Evolutionary conservation across 106 monocot species (phyloP).

Genomic region (Acanthochlamys bracteata): DNA sequence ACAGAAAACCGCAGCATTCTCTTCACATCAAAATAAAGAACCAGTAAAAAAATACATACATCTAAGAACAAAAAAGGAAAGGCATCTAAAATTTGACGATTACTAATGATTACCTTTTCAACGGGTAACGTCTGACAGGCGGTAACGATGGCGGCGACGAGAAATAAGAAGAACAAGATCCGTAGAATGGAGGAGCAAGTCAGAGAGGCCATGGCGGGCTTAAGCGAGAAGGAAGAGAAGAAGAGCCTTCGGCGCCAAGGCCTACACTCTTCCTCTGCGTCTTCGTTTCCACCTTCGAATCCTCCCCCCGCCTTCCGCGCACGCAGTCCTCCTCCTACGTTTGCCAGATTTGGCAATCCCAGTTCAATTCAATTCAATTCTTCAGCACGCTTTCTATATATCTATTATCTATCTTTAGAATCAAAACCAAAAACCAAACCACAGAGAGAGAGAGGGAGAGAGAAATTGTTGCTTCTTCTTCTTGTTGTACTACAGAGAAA

Average conservation of each 20-base stretch:
- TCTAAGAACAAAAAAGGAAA: no score
- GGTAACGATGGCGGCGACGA: slow-evolving; percentile 49
- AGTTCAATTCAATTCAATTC: no score
- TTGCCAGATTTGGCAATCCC: slow-evolving; percentile 48
- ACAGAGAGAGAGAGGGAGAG: no score
- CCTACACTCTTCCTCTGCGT: slow-evolving; percentile 36
- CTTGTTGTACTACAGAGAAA: no score
- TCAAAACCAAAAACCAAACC: no score
- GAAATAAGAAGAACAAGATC: slow-evolving; percentile 50
- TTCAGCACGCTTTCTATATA: no score
- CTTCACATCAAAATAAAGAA: background rate
- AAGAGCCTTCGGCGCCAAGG: slow-evolving; percentile 64
- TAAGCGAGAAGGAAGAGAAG: slow-evolving; percentile 60
- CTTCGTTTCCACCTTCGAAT: slow-evolving; percentile 10
- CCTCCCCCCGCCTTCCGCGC: slow-evolving; percentile 17
- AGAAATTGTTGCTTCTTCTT: no score
- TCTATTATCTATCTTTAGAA: no score
- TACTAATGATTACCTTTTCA: slow-evolving; percentile 42
- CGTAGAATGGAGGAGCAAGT: slow-evolving; percentile 35
- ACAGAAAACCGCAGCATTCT: background rate
- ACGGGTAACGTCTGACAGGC: slow-evolving; percentile 55
- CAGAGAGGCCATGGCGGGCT: no score
- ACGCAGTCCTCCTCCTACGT: slow-evolving; percentile 27
- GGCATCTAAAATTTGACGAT: no score
- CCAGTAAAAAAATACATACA: background rate